Evolutionary conservation across 1,284 basidiomycete genomes (phyloP).

Genomic region (Takashimella tepidaria): DNA sequence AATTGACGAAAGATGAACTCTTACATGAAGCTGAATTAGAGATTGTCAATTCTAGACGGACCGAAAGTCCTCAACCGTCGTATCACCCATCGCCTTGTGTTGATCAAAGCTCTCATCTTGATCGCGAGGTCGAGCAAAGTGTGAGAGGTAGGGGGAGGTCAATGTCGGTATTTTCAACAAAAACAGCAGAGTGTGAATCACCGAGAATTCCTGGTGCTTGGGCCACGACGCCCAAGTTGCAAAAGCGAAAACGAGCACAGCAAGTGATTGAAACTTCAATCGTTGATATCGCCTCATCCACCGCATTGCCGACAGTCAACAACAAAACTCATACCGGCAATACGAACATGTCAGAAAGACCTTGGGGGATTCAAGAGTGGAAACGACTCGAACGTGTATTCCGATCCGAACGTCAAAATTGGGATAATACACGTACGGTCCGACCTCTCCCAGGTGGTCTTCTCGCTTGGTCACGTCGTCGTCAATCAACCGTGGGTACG

Average conservation of each 20-base stretch:
- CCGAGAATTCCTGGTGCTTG: conserved; percentile 23
- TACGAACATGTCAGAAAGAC: background rate
- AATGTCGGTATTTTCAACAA: background rate
- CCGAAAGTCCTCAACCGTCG: background rate
- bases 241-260: conserved; percentile 1
- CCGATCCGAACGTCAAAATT: conserved; percentile 23
- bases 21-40: conserved; percentile 58
- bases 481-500: conserved; percentile 8
- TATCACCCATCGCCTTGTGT: background rate
- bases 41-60: conserved; percentile 34
- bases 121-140: conserved; percentile 4
- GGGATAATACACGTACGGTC: conserved; percentile 28
- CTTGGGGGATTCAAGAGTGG: conserved; percentile 39
- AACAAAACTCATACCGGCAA: too few species aligned
- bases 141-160: background rate
- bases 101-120: conserved; percentile 7
- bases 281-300: background rate
- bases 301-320: background rate
- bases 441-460: conserved; percentile 20
- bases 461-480: conserved; percentile 24
- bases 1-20: conserved; percentile 46
- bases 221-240: conserved; percentile 10
- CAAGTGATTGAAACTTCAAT: too few species aligned
- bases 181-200: too few species aligned
- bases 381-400: conserved; percentile 33